Conservation (phyloP, 495 filamentous ascomycete species). For the Chaetomium fimeti region DNA sequence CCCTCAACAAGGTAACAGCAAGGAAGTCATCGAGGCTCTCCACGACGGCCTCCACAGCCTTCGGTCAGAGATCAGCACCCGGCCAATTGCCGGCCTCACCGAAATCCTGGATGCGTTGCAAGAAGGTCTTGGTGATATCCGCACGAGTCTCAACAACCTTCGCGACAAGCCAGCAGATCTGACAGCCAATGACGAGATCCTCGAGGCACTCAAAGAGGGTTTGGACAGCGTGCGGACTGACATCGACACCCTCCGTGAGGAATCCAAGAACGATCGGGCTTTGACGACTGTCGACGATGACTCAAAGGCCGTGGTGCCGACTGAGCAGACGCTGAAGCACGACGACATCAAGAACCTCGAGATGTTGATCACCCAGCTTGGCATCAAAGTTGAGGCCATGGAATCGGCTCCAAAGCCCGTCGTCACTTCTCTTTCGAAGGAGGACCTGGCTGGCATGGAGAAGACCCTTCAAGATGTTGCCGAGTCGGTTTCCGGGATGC, state of each 20-base stretch:
- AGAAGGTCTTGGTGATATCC: conserved; percentile 73
- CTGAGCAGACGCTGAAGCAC: conserved; percentile 51
- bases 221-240: conserved; percentile 70
- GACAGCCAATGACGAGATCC: conserved; percentile 78
- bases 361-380: conserved; percentile 73
- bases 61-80: conserved; percentile 60
- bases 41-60: conserved; percentile 68
- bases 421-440: conserved; percentile 44
- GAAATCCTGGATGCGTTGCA: conserved; percentile 81
- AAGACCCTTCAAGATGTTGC: conserved; percentile 49
- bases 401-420: conserved; percentile 57
- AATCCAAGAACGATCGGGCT: conserved; percentile 52
- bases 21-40: conserved; percentile 66
- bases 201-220: conserved; percentile 80
- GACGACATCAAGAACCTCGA: conserved; percentile 83
- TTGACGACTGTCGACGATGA: conserved; percentile 42
- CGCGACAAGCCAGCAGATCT: conserved; percentile 74
- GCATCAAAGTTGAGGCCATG: conserved; percentile 78
- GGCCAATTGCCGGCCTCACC: conserved; percentile 57
- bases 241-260: conserved; percentile 68
- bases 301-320: conserved; percentile 35
- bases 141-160: conserved; percentile 71
- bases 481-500: conserved; percentile 60
- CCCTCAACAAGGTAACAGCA: conserved; percentile 44
- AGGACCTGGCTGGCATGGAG: conserved; percentile 42